Evolutionary conservation across 352 stramenopile species (phyloP).

Genomic region (Peronospora destructor): DNA sequence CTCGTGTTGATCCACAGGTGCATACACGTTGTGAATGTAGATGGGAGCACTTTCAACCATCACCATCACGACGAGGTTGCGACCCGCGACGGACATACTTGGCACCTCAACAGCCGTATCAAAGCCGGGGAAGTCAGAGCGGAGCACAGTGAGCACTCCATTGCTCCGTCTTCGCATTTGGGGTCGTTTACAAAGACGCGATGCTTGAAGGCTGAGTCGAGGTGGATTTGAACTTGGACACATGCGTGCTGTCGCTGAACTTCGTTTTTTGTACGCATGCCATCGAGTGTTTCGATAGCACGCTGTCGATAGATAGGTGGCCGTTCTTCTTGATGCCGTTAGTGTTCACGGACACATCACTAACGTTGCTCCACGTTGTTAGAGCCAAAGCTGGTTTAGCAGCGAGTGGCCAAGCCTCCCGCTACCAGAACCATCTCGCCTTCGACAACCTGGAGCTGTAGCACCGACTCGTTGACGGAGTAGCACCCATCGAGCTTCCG

Average conservation of each 20-base stretch:
- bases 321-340: conserved; percentile 1
- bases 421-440: too few species aligned
- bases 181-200: neutral
- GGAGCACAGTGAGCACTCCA: neutral
- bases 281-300: neutral
- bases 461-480: too few species aligned
- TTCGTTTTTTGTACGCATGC: conserved; percentile 1
- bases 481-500: too few species aligned
- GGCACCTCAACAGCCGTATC: neutral
- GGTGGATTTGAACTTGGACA: neutral
- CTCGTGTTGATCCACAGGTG: neutral
- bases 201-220: conserved; percentile 1
- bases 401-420: neutral
- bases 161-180: conserved; percentile 1
- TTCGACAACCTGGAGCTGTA: too few species aligned
- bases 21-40: conserved; percentile 1
- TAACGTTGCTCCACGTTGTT: conserved; percentile 1
- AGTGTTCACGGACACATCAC: neutral
- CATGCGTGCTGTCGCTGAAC: too few species aligned
- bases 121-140: too few species aligned
- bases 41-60: too few species aligned
- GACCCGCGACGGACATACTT: neutral
- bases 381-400: neutral
- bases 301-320: neutral
- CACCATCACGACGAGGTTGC: neutral